Base-by-base conservation (phyloP, 2,329 filamentous ascomycete genomes). In the Penicillium freii region DNA sequence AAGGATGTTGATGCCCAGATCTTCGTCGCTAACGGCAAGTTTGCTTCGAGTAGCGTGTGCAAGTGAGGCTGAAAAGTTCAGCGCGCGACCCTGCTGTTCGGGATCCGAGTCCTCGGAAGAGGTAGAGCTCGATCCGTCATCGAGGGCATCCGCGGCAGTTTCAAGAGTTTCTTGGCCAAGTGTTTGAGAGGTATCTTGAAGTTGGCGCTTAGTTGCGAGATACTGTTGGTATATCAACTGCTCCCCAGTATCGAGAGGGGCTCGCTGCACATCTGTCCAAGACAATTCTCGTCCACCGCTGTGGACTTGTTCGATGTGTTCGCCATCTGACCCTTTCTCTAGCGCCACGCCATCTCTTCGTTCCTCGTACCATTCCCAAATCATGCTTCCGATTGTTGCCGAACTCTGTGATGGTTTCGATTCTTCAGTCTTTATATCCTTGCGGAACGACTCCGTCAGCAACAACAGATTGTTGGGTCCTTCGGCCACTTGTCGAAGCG, bases 91-190 rank as follows among this genome's bases (percentile, higher is more conserved):
- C 75, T 97, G 93, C 61, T 95, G 90, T 67, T 96, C 91, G 27
- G 87, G 86, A 61, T 96, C 92, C 0, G 91, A 92, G 62, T 94
- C 92, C 66, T 96, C 92, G 0, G 91, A 93, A 1, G 91, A 90
- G 0, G 90, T 93, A 0, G 90, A 92, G 59, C 92, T 92, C 0
- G 92, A 92, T 1, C 89, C 92, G 54, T 88, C 88, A 65, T 96
- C 92, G 29, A 77, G 66, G 3, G 68, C 74, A 63, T 95, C 92
- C 17, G 88, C 88, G 5, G 87, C 86, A 60, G 91, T 90, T 66
- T 93, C 89, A 2, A 93, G 77, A 1, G 83, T 81, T 7, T 86
- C 84, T 48, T 86, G 84, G 19, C 86, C 87, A 54, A 87, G 84
- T 6, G 83, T 81, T 67, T 92, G 89, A 21, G 91, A 80, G 0